Base-by-base conservation (phyloP, 2,329 filamentous ascomycete species). In the Ceratocystis alfenasii region DNA sequence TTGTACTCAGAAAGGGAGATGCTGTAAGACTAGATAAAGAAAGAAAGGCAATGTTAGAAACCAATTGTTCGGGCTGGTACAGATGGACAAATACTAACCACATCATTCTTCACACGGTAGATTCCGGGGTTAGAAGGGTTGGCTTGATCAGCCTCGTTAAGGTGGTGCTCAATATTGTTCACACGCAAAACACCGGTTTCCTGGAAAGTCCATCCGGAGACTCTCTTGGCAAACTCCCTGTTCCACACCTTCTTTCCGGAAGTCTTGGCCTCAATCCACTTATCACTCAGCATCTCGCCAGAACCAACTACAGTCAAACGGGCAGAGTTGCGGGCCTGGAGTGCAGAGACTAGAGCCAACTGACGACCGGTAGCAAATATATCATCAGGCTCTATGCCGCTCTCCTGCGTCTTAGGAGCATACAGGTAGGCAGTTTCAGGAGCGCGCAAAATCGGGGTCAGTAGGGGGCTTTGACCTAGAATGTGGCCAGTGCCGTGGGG, bases 161-260 rank as follows among this genome's bases (percentile, higher is more conserved):
- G 77, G 73, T 86, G 86, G 77, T 99, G 94, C 77, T 91, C 83
- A 69, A 97, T 82, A 72, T 82, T 84, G 74, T 90, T 90, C 71
- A 95, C 89, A 71, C 88, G 87, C 71, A 99, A 75, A 10, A 99
- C 90, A 71, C 94, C 94, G 65, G 87, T 83, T 79, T 99, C 94
- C 77, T 95, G 87, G 80, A 99, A 99, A 0, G 92, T 85, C 94
- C 94, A 99, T n/a, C 84, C 88, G n/a, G 88, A 87, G 66, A 99
- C 76, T 72, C 88, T 85, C 76, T 88, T 87, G 22, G 89, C 88
- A 73, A 99, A 97, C 65, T 89, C 89, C 71, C 85, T 83, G 78
- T 99, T 99, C 70, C 82, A 83, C 12, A 89, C 87, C 74, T 83
- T 82, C 57, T 69, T 69, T 12, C 62, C 67, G 10, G 53, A 53